phyloP scores from a whole-genome alignment of 352 stramenopile genomes.

The Globisporangium heterothallicum region DNA sequence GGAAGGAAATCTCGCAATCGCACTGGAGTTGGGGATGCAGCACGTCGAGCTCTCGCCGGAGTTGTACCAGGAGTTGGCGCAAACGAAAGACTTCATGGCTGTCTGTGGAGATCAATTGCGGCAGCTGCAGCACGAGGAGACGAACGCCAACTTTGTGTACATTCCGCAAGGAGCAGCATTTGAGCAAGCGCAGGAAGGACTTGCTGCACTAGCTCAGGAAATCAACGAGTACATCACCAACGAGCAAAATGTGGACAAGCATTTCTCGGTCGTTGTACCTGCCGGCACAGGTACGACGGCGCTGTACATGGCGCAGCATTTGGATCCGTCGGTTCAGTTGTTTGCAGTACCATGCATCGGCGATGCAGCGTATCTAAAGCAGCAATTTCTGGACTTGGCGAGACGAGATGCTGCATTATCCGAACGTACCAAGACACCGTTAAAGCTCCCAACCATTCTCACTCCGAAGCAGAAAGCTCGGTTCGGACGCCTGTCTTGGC shows the following conservation, averaged over 20 bases:
- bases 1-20: conserved; percentile 37
- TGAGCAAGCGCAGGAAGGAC: conserved; percentile 45
- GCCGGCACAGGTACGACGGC: conserved; percentile 76
- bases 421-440: neutral
- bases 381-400: conserved; percentile 48
- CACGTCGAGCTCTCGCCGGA: conserved; percentile 43
- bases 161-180: conserved; percentile 76
- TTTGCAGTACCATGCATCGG: conserved; percentile 73
- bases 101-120: neutral
- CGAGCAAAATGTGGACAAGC: conserved; percentile 10
- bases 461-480: conserved; percentile 40
- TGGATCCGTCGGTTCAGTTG: conserved; percentile 36
- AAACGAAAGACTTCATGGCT: conserved; percentile 35
- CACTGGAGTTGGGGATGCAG: conserved; percentile 54
- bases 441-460: conserved; percentile 35
- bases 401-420: conserved; percentile 14
- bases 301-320: conserved; percentile 72
- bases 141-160: conserved; percentile 16
- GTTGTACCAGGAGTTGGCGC: conserved; percentile 39
- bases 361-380: conserved; percentile 41
- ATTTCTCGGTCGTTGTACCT: conserved; percentile 62
- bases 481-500: conserved; percentile 63
- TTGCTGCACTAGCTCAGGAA: conserved; percentile 55
- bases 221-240: conserved; percentile 55
- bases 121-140: neutral